Base-by-base conservation (phyloP, 768 basidiomycete genomes). In the Kwoniella europaea region DNA sequence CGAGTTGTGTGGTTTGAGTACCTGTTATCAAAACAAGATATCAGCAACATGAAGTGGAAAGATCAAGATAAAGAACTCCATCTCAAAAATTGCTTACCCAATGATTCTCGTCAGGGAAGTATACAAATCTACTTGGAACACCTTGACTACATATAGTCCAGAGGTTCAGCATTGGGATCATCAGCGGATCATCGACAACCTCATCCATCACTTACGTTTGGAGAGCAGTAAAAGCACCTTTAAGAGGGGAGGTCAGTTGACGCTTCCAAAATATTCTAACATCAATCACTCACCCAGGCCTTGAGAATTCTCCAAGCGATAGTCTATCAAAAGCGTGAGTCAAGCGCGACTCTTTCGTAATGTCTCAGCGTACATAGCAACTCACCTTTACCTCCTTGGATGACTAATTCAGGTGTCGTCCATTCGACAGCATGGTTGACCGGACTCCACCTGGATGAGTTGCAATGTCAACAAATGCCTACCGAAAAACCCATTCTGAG, bases 281-380 rank as follows among this genome's bases (percentile, higher is more conserved):
- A 29, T 27, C 9, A 2, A 10, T 2, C 13, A 61, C 71, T 72
- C 54, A 72, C 71, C 65, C 61, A 97, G 90, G 44, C 92, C 89
- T 72, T 96, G 92, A 3, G 90, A 88, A 78, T 94, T 93, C 0
- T 92, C 90, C 46, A 97, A 85, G 41, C 94, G 89, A 77, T 90
- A 96, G 81, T 96, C 94, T 83, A 65, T 2, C 13, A 46, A 22
- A 50, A 50, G 18, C 20, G 1, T 22, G 18, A 18, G 43, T 46
- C 6, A 24, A 10, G 35, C 24, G n/a, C 41, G 50, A 61, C 50
- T 3, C 20, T 35, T 35, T 9, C 35, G 35, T 6, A 7, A 46
- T 22, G 27, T 55, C 35, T 22, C 41, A 22, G 46, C 24, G 3
- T 22, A 57, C 35, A 0, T 54, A 10, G 29, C 4, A 46, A 46